A percentile compares a stretch with the other conserved stretches of the same genome.
These are phyloP conservation scores for Pelargonium australe DNA, from an alignment of 441 rosid genomes.

Conservation along the genomic window DNA sequence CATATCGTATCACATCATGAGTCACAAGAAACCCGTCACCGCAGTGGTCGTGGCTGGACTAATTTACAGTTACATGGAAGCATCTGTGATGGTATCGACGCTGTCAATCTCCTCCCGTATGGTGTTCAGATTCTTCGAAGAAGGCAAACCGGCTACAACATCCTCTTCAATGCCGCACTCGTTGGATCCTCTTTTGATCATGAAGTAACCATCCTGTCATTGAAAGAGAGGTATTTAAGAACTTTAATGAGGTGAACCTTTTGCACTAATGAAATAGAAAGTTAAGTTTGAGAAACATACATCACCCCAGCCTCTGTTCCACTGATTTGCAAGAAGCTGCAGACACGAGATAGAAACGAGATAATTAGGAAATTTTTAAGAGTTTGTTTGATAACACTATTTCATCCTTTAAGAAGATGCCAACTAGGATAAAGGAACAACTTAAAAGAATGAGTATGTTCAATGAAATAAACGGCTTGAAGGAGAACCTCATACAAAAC, in stretches of 20 bases:
- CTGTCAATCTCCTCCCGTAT: conserved; percentile 41
- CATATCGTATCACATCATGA: too few relatives aligned
- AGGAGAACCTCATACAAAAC: too few relatives aligned
- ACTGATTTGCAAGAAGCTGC: conserved; percentile 93
- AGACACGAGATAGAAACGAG: conserved; percentile 19
- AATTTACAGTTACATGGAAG: conserved; percentile 30
- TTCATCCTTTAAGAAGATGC: too few relatives aligned
- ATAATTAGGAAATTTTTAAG: too few relatives aligned
- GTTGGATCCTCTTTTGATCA: conserved; percentile 73
- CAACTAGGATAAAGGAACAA: too few relatives aligned
- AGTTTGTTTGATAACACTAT: too few relatives aligned
- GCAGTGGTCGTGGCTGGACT: not conserved
- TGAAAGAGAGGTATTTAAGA: conserved; percentile 7
- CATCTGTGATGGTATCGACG: conserved; percentile 33
- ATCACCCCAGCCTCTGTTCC: conserved; percentile 94
- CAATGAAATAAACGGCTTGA: too few relatives aligned
- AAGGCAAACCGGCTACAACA: conserved; percentile 76
- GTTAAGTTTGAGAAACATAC: conserved; percentile 41
- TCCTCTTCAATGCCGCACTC: conserved; percentile 85
- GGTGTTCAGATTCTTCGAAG: conserved; percentile 47
- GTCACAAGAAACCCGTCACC: not conserved
- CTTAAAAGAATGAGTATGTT: too few relatives aligned
- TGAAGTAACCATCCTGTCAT: conserved; percentile 83
- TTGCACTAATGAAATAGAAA: too few relatives aligned
- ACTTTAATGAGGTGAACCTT: not conserved